Conservation (phyloP, 2,329 filamentous ascomycete species). For the Neonectria hederae region DNA sequence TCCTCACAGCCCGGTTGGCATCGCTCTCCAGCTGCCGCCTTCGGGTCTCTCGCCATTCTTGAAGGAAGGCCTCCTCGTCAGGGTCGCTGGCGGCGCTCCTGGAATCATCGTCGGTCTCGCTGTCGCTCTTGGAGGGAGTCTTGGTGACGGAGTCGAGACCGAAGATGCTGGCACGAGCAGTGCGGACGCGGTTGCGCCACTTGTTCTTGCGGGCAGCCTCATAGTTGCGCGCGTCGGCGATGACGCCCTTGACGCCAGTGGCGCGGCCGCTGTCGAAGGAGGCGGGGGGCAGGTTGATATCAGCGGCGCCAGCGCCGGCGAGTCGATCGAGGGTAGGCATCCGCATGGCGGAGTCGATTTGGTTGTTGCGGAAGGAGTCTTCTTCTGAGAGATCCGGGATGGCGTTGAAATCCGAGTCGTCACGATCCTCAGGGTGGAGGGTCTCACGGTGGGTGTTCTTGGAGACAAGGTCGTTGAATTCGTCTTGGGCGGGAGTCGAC, state of each 20-base stretch:
- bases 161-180: slow-evolving; percentile 65
- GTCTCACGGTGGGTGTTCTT: slow-evolving; percentile 60
- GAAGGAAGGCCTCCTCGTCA: slow-evolving; percentile 83
- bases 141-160: slow-evolving; percentile 50
- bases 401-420: slow-evolving; percentile 57
- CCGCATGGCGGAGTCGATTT: slow-evolving; percentile 73
- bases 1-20: slow-evolving; percentile 63
- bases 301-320: slow-evolving; percentile 53
- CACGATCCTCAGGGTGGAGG: slow-evolving; percentile 68
- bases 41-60: slow-evolving; percentile 84
- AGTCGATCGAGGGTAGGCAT: slow-evolving; percentile 61
- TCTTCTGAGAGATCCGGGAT: slow-evolving; percentile 66
- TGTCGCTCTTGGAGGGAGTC: slow-evolving; percentile 49
- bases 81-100: slow-evolving; percentile 62
- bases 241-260: slow-evolving; percentile 87
- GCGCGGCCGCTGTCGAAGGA: slow-evolving; percentile 74
- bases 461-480: slow-evolving; percentile 70
- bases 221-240: slow-evolving; percentile 82
- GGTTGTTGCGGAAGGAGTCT: slow-evolving; percentile 60
- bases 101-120: slow-evolving; percentile 58
- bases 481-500: slow-evolving; percentile 71
- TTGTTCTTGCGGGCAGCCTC: slow-evolving; percentile 70
- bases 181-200: slow-evolving; percentile 62
- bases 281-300: slow-evolving; percentile 68
- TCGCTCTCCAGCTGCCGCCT: slow-evolving; percentile 79